Base-by-base conservation (phyloP, 805 yeast species). In the Candida dajiaensis region DNA sequence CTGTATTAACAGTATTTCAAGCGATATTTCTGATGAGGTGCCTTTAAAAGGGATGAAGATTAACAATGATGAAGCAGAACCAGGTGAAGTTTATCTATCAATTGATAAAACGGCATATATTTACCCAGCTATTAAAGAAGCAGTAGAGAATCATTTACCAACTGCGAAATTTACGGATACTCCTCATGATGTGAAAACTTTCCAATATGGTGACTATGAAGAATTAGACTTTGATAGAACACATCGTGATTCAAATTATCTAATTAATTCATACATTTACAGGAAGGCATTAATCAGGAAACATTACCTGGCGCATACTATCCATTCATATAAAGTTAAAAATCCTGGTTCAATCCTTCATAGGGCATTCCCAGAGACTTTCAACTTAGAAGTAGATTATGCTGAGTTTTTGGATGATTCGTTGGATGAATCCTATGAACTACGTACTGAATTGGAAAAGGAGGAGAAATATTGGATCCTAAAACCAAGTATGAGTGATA, bases 401-500 rank as follows among this genome's bases (percentile, higher is more conserved):
- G 97, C 98, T 1, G 99, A 94, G 63, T 94, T 94, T 57, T 69
- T 94, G 43, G 98, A 94, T 57, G 99, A 94, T 61, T 77, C 96
- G 0, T 70, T 94, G 40, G 98, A 92, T 63, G 99, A 94, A 57
- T 82, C 86, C 35, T 90, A 85, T 70, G 99, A 92, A 59, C 71
- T 94, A 42, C 69, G 96, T 48, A 84, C 83, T 44, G 96, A 85
- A 54, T 68, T 94, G 29, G 83, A 82, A 49, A 62, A 65, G 11
- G 78, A 77, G 13, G 73, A 70, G 16, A 79, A 76, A 53, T 77
- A 83, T 41, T 92, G 95, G 90, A 94, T 94, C 35, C 72, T 94
- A 62, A 94, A 94, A 62, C 99, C 99, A 15, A 82, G 96, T 52
- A 89, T 94, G 97, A 85, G 95, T 58, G 99, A 94, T 61, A 83